Evolutionary conservation across 2,329 filamentous ascomycete species (phyloP), one percentile per base, ranked within the genome.

Genomic region (Hypocrella siamensis): DNA sequence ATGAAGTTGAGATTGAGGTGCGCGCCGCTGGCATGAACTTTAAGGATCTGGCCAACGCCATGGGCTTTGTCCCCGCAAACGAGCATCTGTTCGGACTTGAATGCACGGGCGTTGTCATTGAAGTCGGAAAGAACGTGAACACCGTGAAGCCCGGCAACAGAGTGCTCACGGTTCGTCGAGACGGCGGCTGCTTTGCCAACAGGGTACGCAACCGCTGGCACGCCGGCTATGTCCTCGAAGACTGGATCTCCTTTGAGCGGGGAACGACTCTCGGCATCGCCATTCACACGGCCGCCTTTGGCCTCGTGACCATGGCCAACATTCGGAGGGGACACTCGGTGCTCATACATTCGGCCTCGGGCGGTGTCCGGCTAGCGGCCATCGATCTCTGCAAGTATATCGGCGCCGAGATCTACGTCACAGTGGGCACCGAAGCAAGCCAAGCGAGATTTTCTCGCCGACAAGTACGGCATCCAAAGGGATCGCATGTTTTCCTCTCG

Each of bases 241-340:
- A 32, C 12, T 16, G 10, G 4, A 14, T 19, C 9, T 28, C 16
- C n/a, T 19, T 37, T n/a, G 32, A 34, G 16, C 26, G 26, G 4
- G 34, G 19, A 5, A 30, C 30, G 10, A 29, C 34, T 17, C 19
- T 35, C 12, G 8, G 28, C 11, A 22, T 30, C 0, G 40, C 42
- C 28, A 38, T 45, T 19, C 40, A 58, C 11, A 53, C 58, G 33
- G 47, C 59, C 10, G 34, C 51, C 19, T 32, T 59, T 35, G 39
- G 54, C 5, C 37, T 55, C 9, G 40, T 46, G 3, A 17, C 49
- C 52, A 5, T 37, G 46, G 31, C 47, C 44, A 17, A 43, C 40
- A 6, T 35, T 47, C 2, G 31, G 35, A 12, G 34, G 36, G n/a
- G 30, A 19, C 28, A 32, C 24, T 17, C 28, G 9, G 39, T 55